These are phyloP conservation scores for Mayamaea pseudoterrestris DNA, from an alignment of 108 stramenopile genomes.

Conservation along the genomic window DNA sequence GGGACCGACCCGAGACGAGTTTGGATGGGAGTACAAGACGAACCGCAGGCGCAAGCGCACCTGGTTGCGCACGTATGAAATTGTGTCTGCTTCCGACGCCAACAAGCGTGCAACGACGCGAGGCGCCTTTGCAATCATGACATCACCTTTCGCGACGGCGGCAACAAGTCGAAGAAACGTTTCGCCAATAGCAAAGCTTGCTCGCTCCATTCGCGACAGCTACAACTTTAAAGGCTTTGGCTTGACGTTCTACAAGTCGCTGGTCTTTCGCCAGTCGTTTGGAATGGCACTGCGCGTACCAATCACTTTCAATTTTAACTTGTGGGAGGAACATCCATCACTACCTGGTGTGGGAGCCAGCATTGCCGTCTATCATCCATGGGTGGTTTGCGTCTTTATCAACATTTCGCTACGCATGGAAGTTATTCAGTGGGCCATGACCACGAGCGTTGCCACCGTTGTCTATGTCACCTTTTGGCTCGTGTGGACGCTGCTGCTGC, in stretches of 20 bases:
- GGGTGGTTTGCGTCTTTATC: slow-evolving; percentile 29
- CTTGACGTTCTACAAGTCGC: slow-evolving; percentile 46
- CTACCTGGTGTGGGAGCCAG: slow-evolving; percentile 34
- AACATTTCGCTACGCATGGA: slow-evolving; percentile 49
- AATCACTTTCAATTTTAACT: slow-evolving; percentile 43
- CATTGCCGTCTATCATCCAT: slow-evolving; percentile 48
- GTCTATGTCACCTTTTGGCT: slow-evolving; percentile 3
- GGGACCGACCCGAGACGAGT: slow-evolving; percentile 28
- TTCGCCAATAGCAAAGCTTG: not conserved
- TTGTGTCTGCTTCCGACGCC: not conserved
- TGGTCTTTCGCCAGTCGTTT: slow-evolving; percentile 27
- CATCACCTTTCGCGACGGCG: not conserved
- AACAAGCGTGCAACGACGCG: not conserved
- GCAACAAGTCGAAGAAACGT: not conserved
- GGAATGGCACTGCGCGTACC: slow-evolving; percentile 54
- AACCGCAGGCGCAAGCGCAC: slow-evolving; percentile 32
- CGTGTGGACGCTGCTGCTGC: slow-evolving; percentile 3
- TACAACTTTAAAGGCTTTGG: slow-evolving; percentile 76
- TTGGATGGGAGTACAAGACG: slow-evolving; percentile 66
- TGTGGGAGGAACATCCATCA: slow-evolving; percentile 41
- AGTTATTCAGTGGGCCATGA: slow-evolving; percentile 33
- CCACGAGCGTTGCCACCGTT: not conserved
- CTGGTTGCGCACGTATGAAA: slow-evolving; percentile 42
- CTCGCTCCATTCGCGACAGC: slow-evolving; percentile 25
- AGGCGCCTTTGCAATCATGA: not conserved